phyloP scores from a whole-genome alignment of 2,329 filamentous ascomycete genomes.

The Didymella pinodella region DNA sequence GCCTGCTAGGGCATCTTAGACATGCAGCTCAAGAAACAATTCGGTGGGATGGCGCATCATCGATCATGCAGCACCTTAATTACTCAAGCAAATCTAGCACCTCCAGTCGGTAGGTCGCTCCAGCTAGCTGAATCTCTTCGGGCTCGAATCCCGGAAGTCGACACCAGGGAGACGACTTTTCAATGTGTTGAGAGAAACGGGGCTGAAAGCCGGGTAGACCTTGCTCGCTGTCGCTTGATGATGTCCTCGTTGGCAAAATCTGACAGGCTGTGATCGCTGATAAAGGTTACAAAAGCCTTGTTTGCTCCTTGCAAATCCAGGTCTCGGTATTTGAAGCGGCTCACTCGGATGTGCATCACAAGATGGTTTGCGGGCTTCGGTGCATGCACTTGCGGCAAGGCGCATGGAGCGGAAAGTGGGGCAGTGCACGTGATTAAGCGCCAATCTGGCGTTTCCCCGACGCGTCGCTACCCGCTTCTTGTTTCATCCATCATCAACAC shows the following conservation, averaged over 20 bases:
- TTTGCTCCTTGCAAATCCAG: slow-evolving; percentile 31
- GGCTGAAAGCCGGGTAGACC: slow-evolving; percentile 29
- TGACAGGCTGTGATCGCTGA: background rate
- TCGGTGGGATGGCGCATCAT: slow-evolving; percentile 33
- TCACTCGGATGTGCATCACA: slow-evolving; percentile 33
- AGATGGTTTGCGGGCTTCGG: slow-evolving; percentile 15
- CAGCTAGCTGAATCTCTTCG: slow-evolving; percentile 23
- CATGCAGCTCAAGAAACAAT: slow-evolving; percentile 30
- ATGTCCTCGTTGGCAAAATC: background rate
- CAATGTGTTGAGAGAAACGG: slow-evolving; percentile 25
- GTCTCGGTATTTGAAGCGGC: slow-evolving; percentile 35
- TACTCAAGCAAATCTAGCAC: slow-evolving; percentile 3
- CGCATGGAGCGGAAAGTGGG: slow-evolving; percentile 16
- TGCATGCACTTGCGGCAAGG: slow-evolving; percentile 9
- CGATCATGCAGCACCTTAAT: slow-evolving; percentile 16
- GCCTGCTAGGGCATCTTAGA: slow-evolving; percentile 42
- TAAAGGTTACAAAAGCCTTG: slow-evolving; percentile 30
- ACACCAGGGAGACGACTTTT: slow-evolving; percentile 34
- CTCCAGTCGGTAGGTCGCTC: slow-evolving; percentile 1
- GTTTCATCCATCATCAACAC: slow-evolving; percentile 27
- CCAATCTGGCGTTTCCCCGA: slow-evolving; percentile 20
- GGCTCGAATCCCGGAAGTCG: slow-evolving; percentile 20
- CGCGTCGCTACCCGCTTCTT: slow-evolving; percentile 27
- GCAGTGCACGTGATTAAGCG: slow-evolving; percentile 15
- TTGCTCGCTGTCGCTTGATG: background rate